Conservation (phyloP, 148 eudicot species). For the Chenopodium suecicum region DNA sequence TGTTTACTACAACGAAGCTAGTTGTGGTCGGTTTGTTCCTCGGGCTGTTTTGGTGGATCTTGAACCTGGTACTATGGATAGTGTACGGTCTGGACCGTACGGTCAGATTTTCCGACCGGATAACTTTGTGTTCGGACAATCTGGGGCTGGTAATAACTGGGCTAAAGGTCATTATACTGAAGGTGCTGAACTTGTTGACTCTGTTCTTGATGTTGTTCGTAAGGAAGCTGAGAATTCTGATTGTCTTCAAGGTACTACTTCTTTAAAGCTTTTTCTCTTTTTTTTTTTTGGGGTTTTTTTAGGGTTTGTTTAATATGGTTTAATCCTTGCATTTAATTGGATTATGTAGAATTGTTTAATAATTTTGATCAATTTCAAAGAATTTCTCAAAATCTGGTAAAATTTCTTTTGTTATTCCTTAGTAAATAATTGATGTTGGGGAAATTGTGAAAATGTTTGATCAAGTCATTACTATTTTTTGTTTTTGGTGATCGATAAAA, state of each 20-base stretch:
- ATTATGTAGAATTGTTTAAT: too few species aligned
- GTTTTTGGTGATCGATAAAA: too few species aligned
- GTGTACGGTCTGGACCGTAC: constrained; percentile 44
- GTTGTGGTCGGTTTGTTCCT: constrained; percentile 50
- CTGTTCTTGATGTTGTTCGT: constrained; percentile 49
- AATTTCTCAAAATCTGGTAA: not conserved
- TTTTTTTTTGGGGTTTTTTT: not conserved
- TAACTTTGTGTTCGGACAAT: constrained; percentile 45
- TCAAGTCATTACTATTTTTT: too few species aligned
- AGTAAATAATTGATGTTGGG: too few species aligned
- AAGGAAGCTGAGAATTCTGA: constrained; percentile 52
- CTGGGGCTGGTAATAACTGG: constrained; percentile 52
- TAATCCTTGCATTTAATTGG: not conserved
- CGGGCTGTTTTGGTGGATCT: constrained; percentile 55
- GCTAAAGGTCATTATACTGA: constrained; percentile 53
- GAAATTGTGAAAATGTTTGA: too few species aligned
- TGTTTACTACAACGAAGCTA: constrained; percentile 51
- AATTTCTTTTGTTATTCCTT: not conserved
- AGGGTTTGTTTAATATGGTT: not conserved
- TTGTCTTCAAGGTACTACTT: constrained; percentile 38
- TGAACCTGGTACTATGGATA: constrained; percentile 58
- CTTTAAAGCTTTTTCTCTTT: too few species aligned
- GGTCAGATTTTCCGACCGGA: constrained; percentile 54
- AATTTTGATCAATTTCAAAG: too few species aligned
- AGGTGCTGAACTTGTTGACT: constrained; percentile 50